Conservation (phyloP, 306 rosid genomes). For the Ceratonia siliqua region DNA sequence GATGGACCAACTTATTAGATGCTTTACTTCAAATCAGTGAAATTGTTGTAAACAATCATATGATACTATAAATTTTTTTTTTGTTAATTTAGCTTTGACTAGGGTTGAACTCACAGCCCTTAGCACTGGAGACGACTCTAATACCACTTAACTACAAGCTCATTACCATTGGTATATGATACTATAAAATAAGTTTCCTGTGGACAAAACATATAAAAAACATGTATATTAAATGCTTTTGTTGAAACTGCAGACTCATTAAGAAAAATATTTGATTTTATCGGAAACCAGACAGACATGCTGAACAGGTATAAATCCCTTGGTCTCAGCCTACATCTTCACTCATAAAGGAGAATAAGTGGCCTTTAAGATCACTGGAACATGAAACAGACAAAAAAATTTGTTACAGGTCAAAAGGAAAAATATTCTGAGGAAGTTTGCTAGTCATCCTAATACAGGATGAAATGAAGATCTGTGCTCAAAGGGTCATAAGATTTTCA, state of each 20-base stretch:
- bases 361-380: neutral
- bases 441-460: neutral
- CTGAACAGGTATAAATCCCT: neutral
- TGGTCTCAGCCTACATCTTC: neutral
- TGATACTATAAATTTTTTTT: neutral
- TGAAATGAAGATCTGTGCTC: neutral
- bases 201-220: neutral
- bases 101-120: too few relatives aligned
- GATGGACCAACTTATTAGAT: slow-evolving; percentile 16
- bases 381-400: neutral
- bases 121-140: too few relatives aligned
- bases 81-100: too few relatives aligned
- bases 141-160: too few relatives aligned
- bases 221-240: neutral
- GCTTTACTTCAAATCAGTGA: slow-evolving; percentile 22
- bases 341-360: neutral
- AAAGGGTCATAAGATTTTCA: neutral
- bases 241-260: neutral
- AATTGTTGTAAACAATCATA: slow-evolving; percentile 7
- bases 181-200: neutral
- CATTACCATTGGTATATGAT: too few relatives aligned
- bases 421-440: neutral
- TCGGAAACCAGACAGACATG: neutral
- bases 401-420: neutral
- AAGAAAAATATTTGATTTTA: neutral